Base-by-base conservation (phyloP, 768 basidiomycete genomes). In the Amanita exitialis region DNA sequence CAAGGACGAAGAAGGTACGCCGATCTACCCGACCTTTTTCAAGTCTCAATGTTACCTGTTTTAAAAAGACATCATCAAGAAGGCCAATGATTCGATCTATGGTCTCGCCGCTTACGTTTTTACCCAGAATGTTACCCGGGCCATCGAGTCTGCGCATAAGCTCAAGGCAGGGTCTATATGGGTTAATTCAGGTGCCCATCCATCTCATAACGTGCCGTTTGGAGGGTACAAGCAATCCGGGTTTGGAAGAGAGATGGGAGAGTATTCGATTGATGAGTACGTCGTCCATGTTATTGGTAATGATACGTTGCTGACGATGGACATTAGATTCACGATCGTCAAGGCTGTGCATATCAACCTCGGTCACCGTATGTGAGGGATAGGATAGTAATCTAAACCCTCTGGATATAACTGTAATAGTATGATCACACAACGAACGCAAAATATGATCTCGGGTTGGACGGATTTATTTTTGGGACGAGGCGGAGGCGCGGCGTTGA, bases 101-200 rank as follows among this genome's bases (percentile, higher is more conserved):
- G 91, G 91, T 41, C 76, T 92, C 25, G 88, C 86, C 10, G 83
- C 88, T 3, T 86, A 86, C 5, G 81, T 98, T 47, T 96, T 93
- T 75, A 83, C 86, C 35, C 73, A 79, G 60, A 75, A 94, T 65
- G 66, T 95, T 69, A 79, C 76, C 56, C 76, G 85, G 21, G 91
- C 88, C 0, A 67, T 94, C 49, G 68, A 71, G 52, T 79, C 82
- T 3, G 86, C 89, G 6, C 82, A 90, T 62, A 74, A 67, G 52
- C 69, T 98, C 54, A 77, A 87, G 60, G 86, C 90, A 4, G 93
- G 94, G 32, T 92, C 89, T 4, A 78, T 75, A 16, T 52, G 71
- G 72, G 64, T 76, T 47, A 77, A 76, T 62, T 73, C 69, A 44
- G 60, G 64, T 30, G 71, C 72, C 59, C 56, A 59, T 44, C 61